Evolutionary conservation across 2,329 filamentous ascomycete species (phyloP).

Genomic region (Pseudovirgaria hyperparasitica): DNA sequence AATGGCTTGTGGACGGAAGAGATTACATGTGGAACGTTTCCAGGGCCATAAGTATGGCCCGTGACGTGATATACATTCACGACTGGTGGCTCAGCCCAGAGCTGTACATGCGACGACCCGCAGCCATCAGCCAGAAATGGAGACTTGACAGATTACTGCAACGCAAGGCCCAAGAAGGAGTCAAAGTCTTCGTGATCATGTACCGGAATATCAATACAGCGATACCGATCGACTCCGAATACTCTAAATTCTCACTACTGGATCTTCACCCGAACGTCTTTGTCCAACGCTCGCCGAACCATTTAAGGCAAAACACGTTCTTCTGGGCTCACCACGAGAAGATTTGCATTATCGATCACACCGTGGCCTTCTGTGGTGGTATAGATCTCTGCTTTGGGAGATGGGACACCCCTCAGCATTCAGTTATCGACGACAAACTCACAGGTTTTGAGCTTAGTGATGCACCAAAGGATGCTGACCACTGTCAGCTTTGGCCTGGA

Average conservation of each 20-base stretch:
- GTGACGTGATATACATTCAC: slow-evolving; percentile 96
- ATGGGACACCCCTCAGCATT: slow-evolving; percentile 94
- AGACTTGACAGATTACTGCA: slow-evolving; percentile 86
- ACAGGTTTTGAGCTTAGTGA: slow-evolving; percentile 77
- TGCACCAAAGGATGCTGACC: slow-evolving; percentile 73
- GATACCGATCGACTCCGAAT: slow-evolving; percentile 94
- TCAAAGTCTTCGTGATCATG: slow-evolving; percentile 95
- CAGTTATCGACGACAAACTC: slow-evolving; percentile 80
- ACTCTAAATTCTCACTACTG: slow-evolving; percentile 90
- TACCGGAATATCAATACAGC: slow-evolving; percentile 97
- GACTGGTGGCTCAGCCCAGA: slow-evolving; percentile 99
- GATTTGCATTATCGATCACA: slow-evolving; percentile 91
- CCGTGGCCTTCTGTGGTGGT: slow-evolving; percentile 87
- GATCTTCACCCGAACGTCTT: slow-evolving; percentile 95
- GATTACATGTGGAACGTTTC: slow-evolving; percentile 99
- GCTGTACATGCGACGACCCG: slow-evolving; percentile 84
- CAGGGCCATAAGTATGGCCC: slow-evolving; percentile 89
- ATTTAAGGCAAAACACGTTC: slow-evolving; percentile 97
- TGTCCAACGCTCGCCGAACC: slow-evolving; percentile 89
- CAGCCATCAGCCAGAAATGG: slow-evolving; percentile 97
- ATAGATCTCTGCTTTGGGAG: slow-evolving; percentile 94
- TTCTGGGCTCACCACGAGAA: slow-evolving; percentile 99
- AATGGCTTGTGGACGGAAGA: slow-evolving; percentile 92
- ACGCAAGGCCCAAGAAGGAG: slow-evolving; percentile 82
- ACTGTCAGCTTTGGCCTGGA: slow-evolving; percentile 91